Conservation (phyloP, 1,139 yeast species). For the Sugiyamaella novakii region DNA sequence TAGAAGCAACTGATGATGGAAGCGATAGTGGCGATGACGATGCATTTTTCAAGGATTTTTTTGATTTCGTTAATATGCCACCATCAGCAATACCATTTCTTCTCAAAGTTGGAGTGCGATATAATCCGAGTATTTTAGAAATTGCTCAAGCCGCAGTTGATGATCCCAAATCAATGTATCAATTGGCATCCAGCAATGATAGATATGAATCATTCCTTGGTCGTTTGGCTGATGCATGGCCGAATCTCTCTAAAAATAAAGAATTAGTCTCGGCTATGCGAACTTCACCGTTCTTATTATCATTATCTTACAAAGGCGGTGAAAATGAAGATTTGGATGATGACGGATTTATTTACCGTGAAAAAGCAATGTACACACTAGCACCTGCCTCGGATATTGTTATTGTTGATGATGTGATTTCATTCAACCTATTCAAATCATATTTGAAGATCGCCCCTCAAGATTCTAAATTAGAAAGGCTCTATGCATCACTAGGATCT, state of each 20-base stretch:
- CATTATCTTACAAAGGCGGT: conserved; percentile 27
- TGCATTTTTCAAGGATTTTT: conserved; percentile 36
- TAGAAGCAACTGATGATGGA: conserved; percentile 24
- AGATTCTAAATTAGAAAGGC: conserved; percentile 37
- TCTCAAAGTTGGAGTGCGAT: conserved; percentile 41
- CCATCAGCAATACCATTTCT: conserved; percentile 40
- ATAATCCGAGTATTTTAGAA: conserved; percentile 41
- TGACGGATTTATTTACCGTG: conserved; percentile 28
- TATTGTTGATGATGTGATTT: conserved; percentile 46
- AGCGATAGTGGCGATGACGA: conserved; percentile 23
- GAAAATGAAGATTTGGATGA: conserved; percentile 21
- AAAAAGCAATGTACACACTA: conserved; percentile 24
- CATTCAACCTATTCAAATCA: conserved; percentile 42
- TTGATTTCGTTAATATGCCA: conserved; percentile 37
- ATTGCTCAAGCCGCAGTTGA: conserved; percentile 38
- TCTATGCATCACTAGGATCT: conserved; percentile 40
- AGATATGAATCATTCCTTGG: conserved; percentile 37
- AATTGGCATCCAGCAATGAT: conserved; percentile 33
- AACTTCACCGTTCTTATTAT: conserved; percentile 39
- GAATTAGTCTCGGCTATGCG: conserved; percentile 38
- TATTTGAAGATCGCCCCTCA: conserved; percentile 45
- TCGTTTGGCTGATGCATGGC: conserved; percentile 38
- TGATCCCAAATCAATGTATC: conserved; percentile 39
- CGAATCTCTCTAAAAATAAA: conserved; percentile 15
- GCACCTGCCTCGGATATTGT: conserved; percentile 37